Conservation (phyloP, 441 rosid species). For the Euphorbia neoarborescens region DNA sequence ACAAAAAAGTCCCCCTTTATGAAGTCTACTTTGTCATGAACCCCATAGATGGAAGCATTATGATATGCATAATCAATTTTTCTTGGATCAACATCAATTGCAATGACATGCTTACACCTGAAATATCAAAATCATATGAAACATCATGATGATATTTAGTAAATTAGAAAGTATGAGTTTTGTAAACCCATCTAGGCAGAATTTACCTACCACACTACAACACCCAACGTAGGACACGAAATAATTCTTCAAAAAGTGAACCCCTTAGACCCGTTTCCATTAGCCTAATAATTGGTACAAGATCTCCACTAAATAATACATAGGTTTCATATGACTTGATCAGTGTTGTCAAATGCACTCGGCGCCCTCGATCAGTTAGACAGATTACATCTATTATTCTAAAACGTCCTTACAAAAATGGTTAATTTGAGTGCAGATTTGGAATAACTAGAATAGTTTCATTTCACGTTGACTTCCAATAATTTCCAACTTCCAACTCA, state of each 20-base stretch:
- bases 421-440: not conserved
- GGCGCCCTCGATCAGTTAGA: too few relatives aligned
- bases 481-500: not conserved
- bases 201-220: not conserved
- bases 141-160: conserved; percentile 4
- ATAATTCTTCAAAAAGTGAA: not conserved
- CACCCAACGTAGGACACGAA: not conserved
- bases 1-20: conserved; percentile 63
- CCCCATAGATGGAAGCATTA: conserved; percentile 76
- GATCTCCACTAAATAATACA: not conserved
- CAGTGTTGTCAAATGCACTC: too few relatives aligned
- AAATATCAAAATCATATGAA: conserved; percentile 24
- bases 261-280: not conserved
- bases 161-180: not conserved
- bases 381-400: not conserved
- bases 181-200: not conserved
- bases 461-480: not conserved
- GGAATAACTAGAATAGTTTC: not conserved
- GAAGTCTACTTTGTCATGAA: conserved; percentile 68
- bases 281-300: not conserved
- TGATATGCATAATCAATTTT: conserved; percentile 69
- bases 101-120: conserved; percentile 68
- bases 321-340: not conserved
- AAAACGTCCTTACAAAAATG: not conserved
- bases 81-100: conserved; percentile 69